Base-by-base conservation (phyloP, 371 early-diverging fungal genomes). In the Zychaea mexicana region DNA sequence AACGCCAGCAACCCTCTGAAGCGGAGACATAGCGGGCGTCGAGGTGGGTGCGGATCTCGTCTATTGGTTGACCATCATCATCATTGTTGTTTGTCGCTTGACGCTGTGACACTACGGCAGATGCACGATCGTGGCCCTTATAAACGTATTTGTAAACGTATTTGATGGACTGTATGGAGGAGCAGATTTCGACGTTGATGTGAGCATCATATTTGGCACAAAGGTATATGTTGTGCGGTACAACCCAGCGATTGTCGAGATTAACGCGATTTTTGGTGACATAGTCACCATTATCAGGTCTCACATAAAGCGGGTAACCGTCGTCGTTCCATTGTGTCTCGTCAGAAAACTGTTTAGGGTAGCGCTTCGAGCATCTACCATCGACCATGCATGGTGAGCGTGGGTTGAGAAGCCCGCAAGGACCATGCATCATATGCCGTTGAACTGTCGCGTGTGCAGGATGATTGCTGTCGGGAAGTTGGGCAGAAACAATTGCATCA, bases 61-160 rank as follows among this genome's bases (percentile, higher is more conserved):
- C 57, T 22, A 33, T 26, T 13, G 39, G 10, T 26, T 53, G 45
- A 2, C n/a, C 49, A 49, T 49, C 24, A 24, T 49, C 0, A 36
- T 8, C 8, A n/a, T n/a, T n/a, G n/a, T n/a, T n/a, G n/a, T n/a
- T n/a, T 39, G 39, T 17, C 17, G 9, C 12, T 1, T n/a, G 9
- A 9, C 21, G 26, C 6, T 28, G 2, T 26, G 27, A n/a, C 5
- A 62, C 27, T 12, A n/a, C 10, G 9, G 54, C 31, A 0, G 19
- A 10, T 6, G 72, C 60, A 10, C 57, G 5, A 49, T 76, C 75
- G 46, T 71, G 70, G 2, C 77, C 75, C 32, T 74, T 76, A 58
- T 72, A 70, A 7, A 76, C 65, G 49, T 77, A 81, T 45, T 75
- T 81, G 65, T 65, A 76, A 7, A 77, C 31, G 49, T 81, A 81